Conservation (phyloP, 306 rosid species). For the Corylus heterophylla region DNA sequence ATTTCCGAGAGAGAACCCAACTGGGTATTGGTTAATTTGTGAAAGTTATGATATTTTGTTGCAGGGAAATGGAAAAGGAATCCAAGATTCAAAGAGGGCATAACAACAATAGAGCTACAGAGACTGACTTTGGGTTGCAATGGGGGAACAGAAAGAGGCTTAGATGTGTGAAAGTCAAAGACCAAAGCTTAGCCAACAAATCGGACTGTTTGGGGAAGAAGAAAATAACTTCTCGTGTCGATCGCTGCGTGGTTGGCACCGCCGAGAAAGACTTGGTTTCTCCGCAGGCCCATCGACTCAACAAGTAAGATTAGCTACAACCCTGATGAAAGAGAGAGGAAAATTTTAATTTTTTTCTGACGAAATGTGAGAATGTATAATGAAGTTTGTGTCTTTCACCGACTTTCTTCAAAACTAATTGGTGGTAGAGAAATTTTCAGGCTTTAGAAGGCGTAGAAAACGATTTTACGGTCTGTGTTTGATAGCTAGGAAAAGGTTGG, state of each 20-base stretch:
- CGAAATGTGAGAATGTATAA: neutral
- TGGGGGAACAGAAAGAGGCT: constrained; percentile 65
- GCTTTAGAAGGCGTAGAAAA: neutral
- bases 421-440: neutral
- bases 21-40: constrained; percentile 12
- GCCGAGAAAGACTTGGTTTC: constrained; percentile 33
- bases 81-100: constrained; percentile 36
- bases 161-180: constrained; percentile 48
- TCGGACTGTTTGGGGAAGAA: constrained; percentile 38
- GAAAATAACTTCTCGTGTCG: constrained; percentile 37
- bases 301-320: constrained; percentile 37
- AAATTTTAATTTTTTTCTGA: neutral
- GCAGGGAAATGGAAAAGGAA: constrained; percentile 53
- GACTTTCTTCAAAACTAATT: neutral
- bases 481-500: neutral
- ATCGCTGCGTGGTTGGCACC: constrained; percentile 28
- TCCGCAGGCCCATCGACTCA: constrained; percentile 35
- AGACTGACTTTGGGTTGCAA: constrained; percentile 52
- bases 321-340: neutral
- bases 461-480: neutral
- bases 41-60: constrained; percentile 14
- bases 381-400: neutral
- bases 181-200: constrained; percentile 27
- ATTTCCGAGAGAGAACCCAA: neutral
- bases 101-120: constrained; percentile 22